Conservation (phyloP, 805 yeast species). For the Metschnikowia orientalis region DNA sequence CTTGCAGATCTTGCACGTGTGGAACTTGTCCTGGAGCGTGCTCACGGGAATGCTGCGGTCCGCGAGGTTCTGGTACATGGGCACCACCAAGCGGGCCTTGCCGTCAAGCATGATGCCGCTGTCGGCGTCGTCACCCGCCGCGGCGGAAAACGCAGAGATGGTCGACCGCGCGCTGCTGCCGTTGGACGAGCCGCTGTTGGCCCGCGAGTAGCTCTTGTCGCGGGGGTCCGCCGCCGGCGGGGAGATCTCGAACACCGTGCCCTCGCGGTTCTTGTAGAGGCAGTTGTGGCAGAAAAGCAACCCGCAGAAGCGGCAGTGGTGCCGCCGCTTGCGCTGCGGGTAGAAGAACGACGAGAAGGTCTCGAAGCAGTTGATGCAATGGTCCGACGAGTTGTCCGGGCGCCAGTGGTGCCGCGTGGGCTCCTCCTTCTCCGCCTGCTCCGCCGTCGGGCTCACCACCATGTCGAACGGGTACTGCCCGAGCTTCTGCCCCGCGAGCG, state of each 20-base stretch:
- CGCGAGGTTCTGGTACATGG: conserved; percentile 25
- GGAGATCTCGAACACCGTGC: conserved; percentile 9
- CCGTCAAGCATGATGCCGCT: conserved; percentile 16
- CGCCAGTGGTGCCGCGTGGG: conserved; percentile 54
- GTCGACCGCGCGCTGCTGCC: conserved; percentile 5
- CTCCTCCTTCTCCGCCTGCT: conserved; percentile 21
- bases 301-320: conserved; percentile 19
- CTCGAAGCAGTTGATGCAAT: conserved; percentile 41
- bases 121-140: conserved; percentile 7
- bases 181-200: conserved; percentile 12
- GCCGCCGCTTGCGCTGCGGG: conserved; percentile 20
- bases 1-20: conserved; percentile 19
- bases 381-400: conserved; percentile 36
- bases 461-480: conserved; percentile 14
- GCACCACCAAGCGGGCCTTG: conserved; percentile 33
- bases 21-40: conserved; percentile 11
- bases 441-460: conserved; percentile 5
- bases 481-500: conserved; percentile 7
- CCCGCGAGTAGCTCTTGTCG: conserved; percentile 5
- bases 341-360: conserved; percentile 28
- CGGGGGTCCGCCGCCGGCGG: conserved; percentile 7
- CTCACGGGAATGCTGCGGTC: conserved; percentile 5
- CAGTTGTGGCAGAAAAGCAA: conserved; percentile 20
- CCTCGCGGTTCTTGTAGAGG: conserved; percentile 19
- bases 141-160: conserved; percentile 3